Conservation (phyloP, 441 rosid genomes). For the Gossypium schwendimanii region DNA sequence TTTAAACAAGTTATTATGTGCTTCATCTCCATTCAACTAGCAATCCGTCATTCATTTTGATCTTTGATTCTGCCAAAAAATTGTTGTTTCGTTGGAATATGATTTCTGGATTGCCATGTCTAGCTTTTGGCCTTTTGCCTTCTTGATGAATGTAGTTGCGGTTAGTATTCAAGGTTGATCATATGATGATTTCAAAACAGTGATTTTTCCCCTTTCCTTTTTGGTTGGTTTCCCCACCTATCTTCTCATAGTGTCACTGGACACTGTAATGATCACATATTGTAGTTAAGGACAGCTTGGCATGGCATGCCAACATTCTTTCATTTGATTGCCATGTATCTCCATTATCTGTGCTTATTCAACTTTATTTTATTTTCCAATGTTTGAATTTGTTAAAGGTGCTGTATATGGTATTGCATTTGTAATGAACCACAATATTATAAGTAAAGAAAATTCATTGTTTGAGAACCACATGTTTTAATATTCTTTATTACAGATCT, state of each 20-base stretch:
- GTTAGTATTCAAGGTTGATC: conserved; percentile 27
- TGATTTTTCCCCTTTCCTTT: conserved; percentile 21
- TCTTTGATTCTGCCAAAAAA: conserved; percentile 10
- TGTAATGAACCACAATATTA: conserved; percentile 21
- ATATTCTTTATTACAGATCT: neutral
- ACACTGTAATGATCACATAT: conserved; percentile 26
- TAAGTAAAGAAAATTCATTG: conserved; percentile 23
- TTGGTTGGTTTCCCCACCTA: neutral
- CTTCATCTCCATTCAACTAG: conserved; percentile 12
- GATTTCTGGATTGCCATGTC: conserved; percentile 21
- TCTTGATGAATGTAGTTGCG: conserved; percentile 26
- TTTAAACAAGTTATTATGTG: conserved; percentile 14
- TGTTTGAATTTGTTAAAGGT: conserved; percentile 3
- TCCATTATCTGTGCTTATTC: conserved; percentile 18
- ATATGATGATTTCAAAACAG: conserved; percentile 35
- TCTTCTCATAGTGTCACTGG: conserved; percentile 15
- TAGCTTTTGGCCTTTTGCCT: conserved; percentile 20
- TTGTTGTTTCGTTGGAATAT: conserved; percentile 13
- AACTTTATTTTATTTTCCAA: neutral
- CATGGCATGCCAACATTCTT: conserved; percentile 28
- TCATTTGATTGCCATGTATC: conserved; percentile 25
- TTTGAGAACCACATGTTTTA: conserved; percentile 3
- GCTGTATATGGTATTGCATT: conserved; percentile 29
- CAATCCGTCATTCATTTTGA: conserved; percentile 10
- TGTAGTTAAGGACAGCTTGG: conserved; percentile 27